A percentile compares a stretch with the other conserved stretches of the same genome.
phyloP scores from a whole-genome alignment of 1,139 yeast genomes.

The Arxiozyma heterogenica region DNA sequence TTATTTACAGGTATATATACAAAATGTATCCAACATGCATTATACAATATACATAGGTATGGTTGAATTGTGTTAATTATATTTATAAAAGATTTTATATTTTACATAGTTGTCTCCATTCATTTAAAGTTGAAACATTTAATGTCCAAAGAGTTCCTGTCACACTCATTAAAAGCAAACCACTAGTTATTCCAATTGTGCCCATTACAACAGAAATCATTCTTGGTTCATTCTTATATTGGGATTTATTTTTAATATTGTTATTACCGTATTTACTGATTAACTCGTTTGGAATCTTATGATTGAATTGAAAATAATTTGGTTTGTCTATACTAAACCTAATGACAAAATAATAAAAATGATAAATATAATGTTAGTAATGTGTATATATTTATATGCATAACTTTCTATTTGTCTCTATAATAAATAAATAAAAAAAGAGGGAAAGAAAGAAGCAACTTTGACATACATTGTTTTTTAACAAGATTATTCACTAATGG shows the following conservation, averaged over 20 bases:
- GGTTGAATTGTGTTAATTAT: neutral
- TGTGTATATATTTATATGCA: neutral
- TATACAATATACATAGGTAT: too few relatives aligned
- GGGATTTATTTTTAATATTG: neutral
- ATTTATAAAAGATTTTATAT: too few relatives aligned
- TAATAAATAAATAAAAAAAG: too few relatives aligned
- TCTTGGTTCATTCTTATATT: conserved; percentile 38
- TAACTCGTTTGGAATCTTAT: conserved; percentile 56
- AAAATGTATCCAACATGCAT: too few relatives aligned
- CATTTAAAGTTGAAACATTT: conserved; percentile 51
- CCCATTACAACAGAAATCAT: conserved; percentile 37
- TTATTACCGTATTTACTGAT: neutral
- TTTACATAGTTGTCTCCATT: conserved; percentile 2
- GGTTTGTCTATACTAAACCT: conserved; percentile 44
- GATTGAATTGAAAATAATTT: conserved; percentile 73
- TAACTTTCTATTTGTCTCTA: too few relatives aligned
- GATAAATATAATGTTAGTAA: neutral
- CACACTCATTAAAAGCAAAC: conserved; percentile 62
- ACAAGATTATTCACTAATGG: neutral
- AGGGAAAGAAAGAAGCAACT: neutral
- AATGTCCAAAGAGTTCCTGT: conserved; percentile 75
- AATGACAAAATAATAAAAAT: conserved; percentile 35
- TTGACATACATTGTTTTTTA: neutral
- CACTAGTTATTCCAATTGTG: conserved; percentile 60
- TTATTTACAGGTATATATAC: too few relatives aligned